These are phyloP conservation scores for Ogataea thermomethanolica DNA, from an alignment of 805 yeast species.

Conservation along the genomic window DNA sequence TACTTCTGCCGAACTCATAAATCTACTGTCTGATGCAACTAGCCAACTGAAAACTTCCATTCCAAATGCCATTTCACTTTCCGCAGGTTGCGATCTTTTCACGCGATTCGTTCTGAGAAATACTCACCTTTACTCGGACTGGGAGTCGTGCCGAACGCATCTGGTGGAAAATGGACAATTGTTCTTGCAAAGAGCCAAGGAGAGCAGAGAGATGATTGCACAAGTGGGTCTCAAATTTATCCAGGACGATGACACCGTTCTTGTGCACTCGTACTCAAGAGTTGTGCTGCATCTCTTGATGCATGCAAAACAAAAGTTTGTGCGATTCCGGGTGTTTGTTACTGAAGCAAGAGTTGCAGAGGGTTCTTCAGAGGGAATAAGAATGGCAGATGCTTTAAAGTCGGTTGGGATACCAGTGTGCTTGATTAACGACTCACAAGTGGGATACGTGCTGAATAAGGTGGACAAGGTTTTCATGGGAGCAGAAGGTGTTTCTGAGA, in stretches of 20 bases:
- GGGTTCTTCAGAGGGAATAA: constrained; percentile 71
- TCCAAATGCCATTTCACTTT: constrained; percentile 85
- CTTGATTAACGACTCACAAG: constrained; percentile 87
- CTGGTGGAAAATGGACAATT: constrained; percentile 91
- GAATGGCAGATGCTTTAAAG: constrained; percentile 66
- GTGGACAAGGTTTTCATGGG: constrained; percentile 94
- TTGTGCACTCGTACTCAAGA: constrained; percentile 90
- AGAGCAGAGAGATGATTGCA: constrained; percentile 83
- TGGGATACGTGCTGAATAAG: constrained; percentile 86
- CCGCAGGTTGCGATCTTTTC: constrained; percentile 97
- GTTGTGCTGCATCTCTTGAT: constrained; percentile 76
- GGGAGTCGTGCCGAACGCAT: constrained; percentile 89
- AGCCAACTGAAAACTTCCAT: constrained; percentile 71
- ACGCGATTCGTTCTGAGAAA: constrained; percentile 90
- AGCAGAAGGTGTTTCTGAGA: constrained; percentile 98
- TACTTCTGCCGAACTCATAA: constrained; percentile 90
- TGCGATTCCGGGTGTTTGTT: constrained; percentile 84
- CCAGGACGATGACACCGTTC: constrained; percentile 84
- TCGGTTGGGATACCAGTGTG: constrained; percentile 80
- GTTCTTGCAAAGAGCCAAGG: constrained; percentile 88
- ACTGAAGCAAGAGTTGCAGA: constrained; percentile 90
- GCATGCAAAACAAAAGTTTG: constrained; percentile 71
- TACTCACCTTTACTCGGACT: constrained; percentile 81
- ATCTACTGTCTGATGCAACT: constrained; percentile 72
- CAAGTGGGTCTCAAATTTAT: constrained; percentile 84